phyloP scores from a whole-genome alignment of 371 early-diverging fungal genomes.

The Chytridium lagenaria region DNA sequence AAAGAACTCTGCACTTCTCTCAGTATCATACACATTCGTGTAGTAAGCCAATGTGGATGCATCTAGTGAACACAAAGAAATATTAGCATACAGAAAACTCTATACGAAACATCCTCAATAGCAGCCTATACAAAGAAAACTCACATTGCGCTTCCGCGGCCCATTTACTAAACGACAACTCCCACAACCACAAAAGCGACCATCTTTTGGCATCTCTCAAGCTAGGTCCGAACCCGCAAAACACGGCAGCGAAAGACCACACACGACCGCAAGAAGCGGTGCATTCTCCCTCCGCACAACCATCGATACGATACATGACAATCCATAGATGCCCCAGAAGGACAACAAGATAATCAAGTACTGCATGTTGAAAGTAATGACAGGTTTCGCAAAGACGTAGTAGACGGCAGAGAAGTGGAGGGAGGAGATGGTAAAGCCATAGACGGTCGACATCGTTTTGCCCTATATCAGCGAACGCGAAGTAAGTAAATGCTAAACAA shows the following conservation, averaged over 20 bases:
- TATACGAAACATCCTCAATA: background rate
- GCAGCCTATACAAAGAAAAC: background rate
- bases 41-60: slow-evolving; percentile 1
- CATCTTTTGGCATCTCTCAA: slow-evolving; percentile 35
- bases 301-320: slow-evolving; percentile 44
- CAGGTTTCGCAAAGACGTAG: slow-evolving; percentile 47
- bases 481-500: background rate
- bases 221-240: slow-evolving; percentile 50
- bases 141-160: slow-evolving; percentile 43
- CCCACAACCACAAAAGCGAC: slow-evolving; percentile 43
- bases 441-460: slow-evolving; percentile 40
- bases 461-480: slow-evolving; percentile 19
- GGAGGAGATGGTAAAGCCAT: slow-evolving; percentile 37
- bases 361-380: slow-evolving; percentile 29
- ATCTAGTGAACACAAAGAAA: background rate
- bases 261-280: slow-evolving; percentile 44
- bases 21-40: slow-evolving; percentile 17
- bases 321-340: slow-evolving; percentile 55
- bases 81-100: background rate
- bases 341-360: slow-evolving; percentile 44
- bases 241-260: slow-evolving; percentile 46
- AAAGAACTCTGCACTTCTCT: slow-evolving; percentile 15
- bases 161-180: slow-evolving; percentile 47
- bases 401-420: slow-evolving; percentile 43
- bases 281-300: slow-evolving; percentile 47